A percentile compares a stretch with the other conserved stretches of the same genome.
phyloP scores from a whole-genome alignment of 169 alveolate genomes.

The Plasmodium adleri region DNA sequence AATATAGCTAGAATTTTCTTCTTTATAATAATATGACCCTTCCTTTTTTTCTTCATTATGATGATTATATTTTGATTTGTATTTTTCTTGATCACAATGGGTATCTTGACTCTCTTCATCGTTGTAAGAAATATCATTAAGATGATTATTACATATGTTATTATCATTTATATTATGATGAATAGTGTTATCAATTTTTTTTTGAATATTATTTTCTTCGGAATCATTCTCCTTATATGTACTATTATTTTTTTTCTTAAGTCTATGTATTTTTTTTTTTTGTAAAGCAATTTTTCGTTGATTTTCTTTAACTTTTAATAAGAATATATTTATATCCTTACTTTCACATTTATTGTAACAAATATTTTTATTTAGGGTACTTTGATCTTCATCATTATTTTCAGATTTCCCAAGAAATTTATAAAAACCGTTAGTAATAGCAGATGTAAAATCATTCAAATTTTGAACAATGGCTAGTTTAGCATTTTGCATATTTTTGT shows the following conservation, averaged over 20 bases:
- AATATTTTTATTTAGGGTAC: slow-evolving; percentile 57
- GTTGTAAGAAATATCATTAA: neutral
- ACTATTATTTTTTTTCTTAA: neutral
- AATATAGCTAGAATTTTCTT: slow-evolving; percentile 49
- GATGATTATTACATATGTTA: neutral
- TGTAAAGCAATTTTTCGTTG: slow-evolving; percentile 76
- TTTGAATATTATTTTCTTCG: neutral
- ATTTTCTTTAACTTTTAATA: slow-evolving; percentile 75
- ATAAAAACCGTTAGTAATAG: slow-evolving; percentile 79
- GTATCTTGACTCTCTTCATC: neutral
- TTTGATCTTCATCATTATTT: slow-evolving; percentile 76
- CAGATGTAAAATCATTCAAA: slow-evolving; percentile 81
- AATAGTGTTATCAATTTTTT: neutral
- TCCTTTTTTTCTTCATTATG: slow-evolving; percentile 9
- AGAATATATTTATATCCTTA: slow-evolving; percentile 78
- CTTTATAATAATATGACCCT: neutral
- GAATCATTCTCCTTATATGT: neutral
- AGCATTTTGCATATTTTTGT: slow-evolving; percentile 86
- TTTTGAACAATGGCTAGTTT: slow-evolving; percentile 80
- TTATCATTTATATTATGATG: neutral
- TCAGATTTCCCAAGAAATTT: slow-evolving; percentile 77
- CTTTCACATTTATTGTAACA: slow-evolving; percentile 77
- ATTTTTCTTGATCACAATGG: neutral
- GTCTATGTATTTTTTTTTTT: slow-evolving; percentile 45
- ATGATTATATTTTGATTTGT: neutral